Conservation (phyloP, 176 grass and related monocot species). For the Bolboschoenus planiculmis region DNA sequence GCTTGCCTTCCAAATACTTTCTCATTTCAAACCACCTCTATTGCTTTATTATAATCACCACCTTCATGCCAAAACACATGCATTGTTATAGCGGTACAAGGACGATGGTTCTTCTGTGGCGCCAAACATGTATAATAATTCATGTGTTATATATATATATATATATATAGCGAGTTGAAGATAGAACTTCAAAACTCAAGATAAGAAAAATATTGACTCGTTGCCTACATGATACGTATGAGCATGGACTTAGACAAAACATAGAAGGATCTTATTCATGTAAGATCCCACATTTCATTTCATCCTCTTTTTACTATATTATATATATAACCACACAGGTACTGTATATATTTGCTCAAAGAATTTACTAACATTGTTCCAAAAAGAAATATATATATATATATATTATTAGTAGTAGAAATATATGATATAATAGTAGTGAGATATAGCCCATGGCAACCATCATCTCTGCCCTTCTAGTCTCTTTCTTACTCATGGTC, state of each 20-base stretch:
- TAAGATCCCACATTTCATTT: background rate
- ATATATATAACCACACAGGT: background rate
- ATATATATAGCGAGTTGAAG: background rate
- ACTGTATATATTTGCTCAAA: background rate
- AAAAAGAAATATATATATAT: background rate
- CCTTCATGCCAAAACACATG: background rate
- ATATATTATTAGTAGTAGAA: background rate
- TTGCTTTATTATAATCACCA: constrained; percentile 6
- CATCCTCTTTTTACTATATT: background rate
- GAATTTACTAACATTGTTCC: background rate
- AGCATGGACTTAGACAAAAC: background rate
- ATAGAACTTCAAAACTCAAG: background rate
- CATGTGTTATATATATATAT: too few relatives aligned
- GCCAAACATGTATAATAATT: background rate
- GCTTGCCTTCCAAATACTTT: constrained; percentile 2
- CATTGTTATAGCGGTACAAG: background rate
- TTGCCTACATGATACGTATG: background rate
- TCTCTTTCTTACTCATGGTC: background rate
- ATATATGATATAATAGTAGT: background rate
- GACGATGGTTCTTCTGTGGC: background rate
- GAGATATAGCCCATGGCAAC: background rate
- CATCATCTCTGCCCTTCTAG: background rate
- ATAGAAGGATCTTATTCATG: background rate
- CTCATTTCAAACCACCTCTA: constrained; percentile 2
- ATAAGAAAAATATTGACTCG: background rate